phyloP scores from a whole-genome alignment of 176 grass and related monocot species.

The Ensete ventricosum region DNA sequence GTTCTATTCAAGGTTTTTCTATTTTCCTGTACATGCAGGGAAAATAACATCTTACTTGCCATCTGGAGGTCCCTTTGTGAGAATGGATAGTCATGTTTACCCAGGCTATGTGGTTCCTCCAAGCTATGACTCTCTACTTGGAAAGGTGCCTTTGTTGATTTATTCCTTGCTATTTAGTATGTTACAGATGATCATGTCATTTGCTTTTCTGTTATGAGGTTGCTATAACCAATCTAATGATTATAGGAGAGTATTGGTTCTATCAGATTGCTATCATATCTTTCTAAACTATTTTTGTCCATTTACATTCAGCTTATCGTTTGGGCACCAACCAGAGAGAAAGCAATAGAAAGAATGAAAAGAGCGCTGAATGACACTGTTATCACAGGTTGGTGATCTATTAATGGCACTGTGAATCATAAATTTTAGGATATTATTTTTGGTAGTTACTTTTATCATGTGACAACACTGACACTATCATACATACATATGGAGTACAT shows the following conservation, averaged over 20 bases:
- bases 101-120: slow-evolving; percentile 47
- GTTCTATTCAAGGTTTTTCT: not conserved
- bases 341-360: slow-evolving; percentile 52
- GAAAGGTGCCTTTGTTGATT: slow-evolving; percentile 29
- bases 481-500: no score
- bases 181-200: no score
- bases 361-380: slow-evolving; percentile 41
- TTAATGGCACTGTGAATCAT: no score
- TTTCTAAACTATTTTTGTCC: no score
- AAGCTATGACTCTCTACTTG: slow-evolving; percentile 42
- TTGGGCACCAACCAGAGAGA: slow-evolving; percentile 51
- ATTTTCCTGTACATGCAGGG: slow-evolving; percentile 10
- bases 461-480: no score
- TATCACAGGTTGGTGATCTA: slow-evolving; percentile 29
- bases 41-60: slow-evolving; percentile 52
- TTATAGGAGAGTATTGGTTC: no score
- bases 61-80: slow-evolving; percentile 47
- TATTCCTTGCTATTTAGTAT: not conserved
- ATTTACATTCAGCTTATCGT: slow-evolving; percentile 32
- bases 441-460: no score
- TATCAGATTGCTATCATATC: not conserved
- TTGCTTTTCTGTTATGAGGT: no score
- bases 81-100: slow-evolving; percentile 60
- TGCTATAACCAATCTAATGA: no score
- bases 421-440: no score